Evolutionary conservation across 805 yeast species (phyloP).

Genomic region (Saitoella complicata): DNA sequence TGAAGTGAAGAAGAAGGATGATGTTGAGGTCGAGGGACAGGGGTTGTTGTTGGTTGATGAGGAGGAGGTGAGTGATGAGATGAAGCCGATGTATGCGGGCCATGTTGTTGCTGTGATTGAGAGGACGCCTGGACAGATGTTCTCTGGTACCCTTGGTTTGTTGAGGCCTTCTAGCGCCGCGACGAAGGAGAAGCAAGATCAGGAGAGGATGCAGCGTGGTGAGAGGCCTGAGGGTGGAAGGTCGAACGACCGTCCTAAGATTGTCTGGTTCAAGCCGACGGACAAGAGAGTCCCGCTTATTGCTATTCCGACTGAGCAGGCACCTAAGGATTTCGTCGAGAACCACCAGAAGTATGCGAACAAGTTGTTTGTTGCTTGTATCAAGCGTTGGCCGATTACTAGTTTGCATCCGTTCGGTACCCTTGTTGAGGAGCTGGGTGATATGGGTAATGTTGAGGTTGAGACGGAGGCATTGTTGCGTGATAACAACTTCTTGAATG

Average conservation of each 20-base stretch:
- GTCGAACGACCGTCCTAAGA: constrained; percentile 50
- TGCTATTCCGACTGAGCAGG: constrained; percentile 97
- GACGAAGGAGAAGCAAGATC: constrained; percentile 47
- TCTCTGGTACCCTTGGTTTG: constrained; percentile 67
- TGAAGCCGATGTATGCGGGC: constrained; percentile 90
- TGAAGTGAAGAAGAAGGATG: constrained; percentile 92
- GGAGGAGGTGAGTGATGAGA: constrained; percentile 84
- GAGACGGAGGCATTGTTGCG: constrained; percentile 80
- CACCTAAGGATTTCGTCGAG: constrained; percentile 87
- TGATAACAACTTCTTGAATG: constrained; percentile 34
- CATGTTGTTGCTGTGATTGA: constrained; percentile 97
- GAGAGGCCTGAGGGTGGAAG: constrained; percentile 8
- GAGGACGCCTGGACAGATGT: constrained; percentile 90
- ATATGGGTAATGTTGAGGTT: constrained; percentile 55
- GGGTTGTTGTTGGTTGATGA: constrained; percentile 81
- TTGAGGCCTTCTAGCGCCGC: constrained; percentile 93
- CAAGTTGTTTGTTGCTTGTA: constrained; percentile 80
- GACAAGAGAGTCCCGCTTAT: constrained; percentile 94
- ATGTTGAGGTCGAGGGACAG: constrained; percentile 97
- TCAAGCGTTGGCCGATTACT: constrained; percentile 98
- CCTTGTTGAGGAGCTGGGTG: constrained; percentile 70
- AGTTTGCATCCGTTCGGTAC: constrained; percentile 97
- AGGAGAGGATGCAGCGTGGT: constrained; percentile 19
- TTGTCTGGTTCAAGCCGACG: constrained; percentile 98
- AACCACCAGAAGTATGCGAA: constrained; percentile 71